Base-by-base conservation (phyloP, 169 alveolate genomes). In the Cryptosporidium tyzzeri region DNA sequence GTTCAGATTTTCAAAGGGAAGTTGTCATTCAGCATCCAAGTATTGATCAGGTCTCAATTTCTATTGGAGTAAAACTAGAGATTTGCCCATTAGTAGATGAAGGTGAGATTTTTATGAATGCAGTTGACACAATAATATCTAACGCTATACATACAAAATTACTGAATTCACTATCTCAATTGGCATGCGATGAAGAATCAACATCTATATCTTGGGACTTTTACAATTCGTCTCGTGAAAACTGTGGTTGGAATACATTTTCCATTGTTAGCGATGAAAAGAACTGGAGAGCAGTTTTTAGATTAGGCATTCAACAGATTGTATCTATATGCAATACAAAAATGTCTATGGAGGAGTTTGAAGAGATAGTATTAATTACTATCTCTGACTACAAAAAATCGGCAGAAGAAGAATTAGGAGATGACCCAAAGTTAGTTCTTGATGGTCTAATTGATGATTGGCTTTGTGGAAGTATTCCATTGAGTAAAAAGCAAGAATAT, bases 201-300 rank as follows among this genome's bases (percentile, higher is more conserved):
- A 39, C 68, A 5, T 62, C 75, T n/a, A 37, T 65, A 4, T 80
- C 89, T 21, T 80, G 89, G 89, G 89, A 80, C 39, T 65, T 80
- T 62, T 80, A 80, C 23, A 80, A 80, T 59, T 80, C 89, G 1
- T 39, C 89, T 23, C 55, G 89, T 18, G 89, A 80, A 67, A 59
- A 80, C 21, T 80, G 89, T 23, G 73, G 89, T 12, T 80, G 89
- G 89, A 80, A 80, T 80, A 62, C 89, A 6, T 45, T 80, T 33
- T 62, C 89, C 18, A 80, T 80, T 18, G 75, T 65, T 23, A n/a
- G 80, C 7, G 29, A 62, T 37, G 73, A 62, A 44, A 21, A 35
- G 8, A 10, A 62, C 35, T 80, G 89, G 89, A 59, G 26, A 23
- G 7, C 35, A 12, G 51, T 62, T n/a, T 80, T 80, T 33, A 9